These are phyloP conservation scores for Pterulicium gracile DNA, from an alignment of 1,284 basidiomycete species.

Conservation along the genomic window DNA sequence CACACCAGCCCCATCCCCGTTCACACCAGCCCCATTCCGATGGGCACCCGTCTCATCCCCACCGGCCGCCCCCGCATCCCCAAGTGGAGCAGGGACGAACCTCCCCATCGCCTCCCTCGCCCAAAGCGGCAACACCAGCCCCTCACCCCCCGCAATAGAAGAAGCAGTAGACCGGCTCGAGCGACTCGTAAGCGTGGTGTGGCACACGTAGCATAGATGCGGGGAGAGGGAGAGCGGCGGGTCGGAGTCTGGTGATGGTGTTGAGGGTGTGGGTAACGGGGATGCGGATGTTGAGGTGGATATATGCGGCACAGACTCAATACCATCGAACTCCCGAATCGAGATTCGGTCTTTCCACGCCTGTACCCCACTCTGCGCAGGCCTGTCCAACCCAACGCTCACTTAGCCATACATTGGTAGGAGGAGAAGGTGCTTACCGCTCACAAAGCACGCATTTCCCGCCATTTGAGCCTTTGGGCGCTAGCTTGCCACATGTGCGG, in stretches of 20 bases:
- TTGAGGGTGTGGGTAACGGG: slow-evolving; percentile 11
- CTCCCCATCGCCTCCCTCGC: neutral
- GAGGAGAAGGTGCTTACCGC: slow-evolving; percentile 35
- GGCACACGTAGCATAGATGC: slow-evolving; percentile 64
- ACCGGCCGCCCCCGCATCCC: too few species aligned
- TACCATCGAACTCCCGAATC: slow-evolving; percentile 43
- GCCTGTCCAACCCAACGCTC: slow-evolving; percentile 29
- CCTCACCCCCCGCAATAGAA: neutral
- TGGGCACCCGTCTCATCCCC: too few species aligned
- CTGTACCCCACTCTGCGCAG: slow-evolving; percentile 56
- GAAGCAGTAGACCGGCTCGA: slow-evolving; percentile 32
- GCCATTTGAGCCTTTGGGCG: slow-evolving; percentile 49
- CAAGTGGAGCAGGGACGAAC: too few species aligned
- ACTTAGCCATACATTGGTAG: slow-evolving; percentile 3
- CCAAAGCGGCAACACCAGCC: neutral
- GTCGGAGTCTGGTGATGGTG: slow-evolving; percentile 6
- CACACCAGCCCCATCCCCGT: too few species aligned
- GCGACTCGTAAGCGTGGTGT: slow-evolving; percentile 58
- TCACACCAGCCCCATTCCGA: too few species aligned
- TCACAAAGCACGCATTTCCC: slow-evolving; percentile 60
- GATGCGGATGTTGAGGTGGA: slow-evolving; percentile 13
- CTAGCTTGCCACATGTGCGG: slow-evolving; percentile 74
- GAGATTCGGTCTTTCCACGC: slow-evolving; percentile 70
- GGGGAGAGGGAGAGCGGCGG: slow-evolving; percentile 27
- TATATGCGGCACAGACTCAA: slow-evolving; percentile 12